Conservation (phyloP, 2,329 filamentous ascomycete genomes). For the Colletotrichum spinosum region DNA sequence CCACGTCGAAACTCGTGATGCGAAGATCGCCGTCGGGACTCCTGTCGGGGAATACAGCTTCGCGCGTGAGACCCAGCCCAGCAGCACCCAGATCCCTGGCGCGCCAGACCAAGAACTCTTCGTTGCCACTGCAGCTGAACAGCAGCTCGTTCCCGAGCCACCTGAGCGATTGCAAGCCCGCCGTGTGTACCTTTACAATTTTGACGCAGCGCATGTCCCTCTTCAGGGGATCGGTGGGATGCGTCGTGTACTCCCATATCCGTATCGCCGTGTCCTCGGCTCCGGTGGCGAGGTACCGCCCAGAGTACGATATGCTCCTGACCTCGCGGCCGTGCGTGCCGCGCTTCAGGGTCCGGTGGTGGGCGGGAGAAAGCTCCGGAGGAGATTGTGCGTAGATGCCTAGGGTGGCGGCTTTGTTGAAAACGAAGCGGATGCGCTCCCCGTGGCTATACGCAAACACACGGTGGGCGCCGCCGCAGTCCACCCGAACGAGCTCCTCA, state of each 20-base stretch:
- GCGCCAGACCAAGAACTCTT: conserved; percentile 91
- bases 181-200: conserved; percentile 80
- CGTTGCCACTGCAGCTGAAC: conserved; percentile 87
- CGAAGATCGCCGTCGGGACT: conserved; percentile 74
- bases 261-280: conserved; percentile 82
- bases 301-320: conserved; percentile 59
- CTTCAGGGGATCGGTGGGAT: conserved; percentile 40
- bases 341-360: conserved; percentile 64
- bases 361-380: conserved; percentile 36
- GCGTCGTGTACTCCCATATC: conserved; percentile 67
- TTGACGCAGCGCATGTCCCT: conserved; percentile 60
- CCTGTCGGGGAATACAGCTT: conserved; percentile 64
- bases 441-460: conserved; percentile 69
- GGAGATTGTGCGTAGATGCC: conserved; percentile 58
- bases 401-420: conserved; percentile 75
- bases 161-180: conserved; percentile 83
- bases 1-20: conserved; percentile 82
- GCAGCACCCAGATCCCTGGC: conserved; percentile 64
- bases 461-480: conserved; percentile 88
- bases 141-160: conserved; percentile 76
- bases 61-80: conserved; percentile 67
- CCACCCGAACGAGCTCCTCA: conserved; percentile 76
- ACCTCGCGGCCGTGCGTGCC: conserved; percentile 92
- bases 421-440: conserved; percentile 69
- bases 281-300: conserved; percentile 69